Base-by-base conservation (phyloP, 2,329 filamentous ascomycete species). In the Aspergillus sp. region DNA sequence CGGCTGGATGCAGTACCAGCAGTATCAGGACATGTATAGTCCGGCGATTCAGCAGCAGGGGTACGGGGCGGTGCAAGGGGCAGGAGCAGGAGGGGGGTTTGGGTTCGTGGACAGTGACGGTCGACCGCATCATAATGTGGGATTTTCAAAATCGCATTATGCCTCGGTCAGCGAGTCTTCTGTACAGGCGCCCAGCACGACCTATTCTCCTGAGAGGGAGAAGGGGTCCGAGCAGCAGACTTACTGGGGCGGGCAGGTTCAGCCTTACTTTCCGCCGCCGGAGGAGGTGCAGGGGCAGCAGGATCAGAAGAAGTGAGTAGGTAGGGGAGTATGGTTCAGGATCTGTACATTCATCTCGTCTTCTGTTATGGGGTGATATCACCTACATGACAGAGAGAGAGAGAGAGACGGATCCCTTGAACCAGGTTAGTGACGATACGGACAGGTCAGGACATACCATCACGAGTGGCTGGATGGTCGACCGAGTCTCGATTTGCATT, bases 51-150 rank as follows among this genome's bases (percentile, higher is more conserved):
- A 64, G 42, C 57, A 61, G 12, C 64, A 59, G 42, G 57, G 45
- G 10, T 36, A 55, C 26, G 63, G 62, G 20, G 53, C 55, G 6
- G 36, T 42, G 36, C 36, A 42, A n/a, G 36, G 14, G 5, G 16
- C 36, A 42, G 36, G 36, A n/a, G 36, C 36, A n/a, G 36, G 14
- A 7, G 36, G 36, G 2, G 66, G 66, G 3, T 67, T 72, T 31
- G 65, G 62, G 3, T 71, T 73, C 26, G 61, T 69, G 18, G 69
- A 73, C 42, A 67, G 59, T 42, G 65, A 72, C 49, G 70, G 69
- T 3, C 65, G 63, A 18, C 56, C 55, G 2, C 70, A 69, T 2
- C 70, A 69, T 14, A 61, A 68, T 53, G 64, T 67, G 16, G 62
- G 60, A 24, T 62, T 50, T 42, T 54, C 62, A 16, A 64, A 64